A percentile compares a stretch with the other conserved stretches of the same genome.
phyloP scores from a whole-genome alignment of 2,329 filamentous ascomycete species.

The Mycosphaerelloides madeirae region DNA sequence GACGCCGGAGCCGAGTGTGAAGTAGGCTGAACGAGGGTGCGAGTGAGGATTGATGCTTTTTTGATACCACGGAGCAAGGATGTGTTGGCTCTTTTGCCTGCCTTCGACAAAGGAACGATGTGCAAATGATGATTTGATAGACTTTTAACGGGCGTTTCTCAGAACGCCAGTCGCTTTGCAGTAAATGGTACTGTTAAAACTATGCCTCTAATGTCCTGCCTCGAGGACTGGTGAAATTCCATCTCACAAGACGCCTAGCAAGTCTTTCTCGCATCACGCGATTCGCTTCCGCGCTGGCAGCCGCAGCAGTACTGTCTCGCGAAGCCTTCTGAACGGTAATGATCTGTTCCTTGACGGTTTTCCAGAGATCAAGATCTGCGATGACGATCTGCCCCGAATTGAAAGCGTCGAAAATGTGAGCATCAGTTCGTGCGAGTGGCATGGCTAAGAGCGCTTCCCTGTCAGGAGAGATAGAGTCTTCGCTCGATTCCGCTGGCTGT shows the following conservation, averaged over 20 bases:
- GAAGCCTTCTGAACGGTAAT: constrained; percentile 33
- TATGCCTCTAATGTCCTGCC: no score
- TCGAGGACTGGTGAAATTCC: constrained; percentile 1
- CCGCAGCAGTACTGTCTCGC: constrained; percentile 7
- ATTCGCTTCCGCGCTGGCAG: constrained; percentile 3
- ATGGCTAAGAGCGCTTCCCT: constrained; percentile 16
- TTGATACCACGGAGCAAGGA: no score
- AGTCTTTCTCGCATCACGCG: constrained; percentile 16
- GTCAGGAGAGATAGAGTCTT: constrained; percentile 14
- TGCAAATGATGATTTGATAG: no score
- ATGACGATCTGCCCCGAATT: constrained; percentile 45
- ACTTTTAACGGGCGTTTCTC: no score
- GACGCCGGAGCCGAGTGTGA: constrained; percentile 14
- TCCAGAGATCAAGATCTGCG: constrained; percentile 40
- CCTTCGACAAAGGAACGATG: no score
- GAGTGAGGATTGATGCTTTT: no score
- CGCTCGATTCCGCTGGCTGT: constrained; percentile 3
- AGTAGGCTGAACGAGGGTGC: neutral
- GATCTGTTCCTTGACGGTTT: constrained; percentile 41
- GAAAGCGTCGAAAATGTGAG: constrained; percentile 41
- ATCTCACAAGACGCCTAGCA: constrained; percentile 7
- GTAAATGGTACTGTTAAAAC: no score
- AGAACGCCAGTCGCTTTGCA: no score
- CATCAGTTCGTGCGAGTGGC: constrained; percentile 24
- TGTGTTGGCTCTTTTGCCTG: no score